These are phyloP conservation scores for Rubus idaeus DNA, from an alignment of 306 rosid species.

Conservation along the genomic window DNA sequence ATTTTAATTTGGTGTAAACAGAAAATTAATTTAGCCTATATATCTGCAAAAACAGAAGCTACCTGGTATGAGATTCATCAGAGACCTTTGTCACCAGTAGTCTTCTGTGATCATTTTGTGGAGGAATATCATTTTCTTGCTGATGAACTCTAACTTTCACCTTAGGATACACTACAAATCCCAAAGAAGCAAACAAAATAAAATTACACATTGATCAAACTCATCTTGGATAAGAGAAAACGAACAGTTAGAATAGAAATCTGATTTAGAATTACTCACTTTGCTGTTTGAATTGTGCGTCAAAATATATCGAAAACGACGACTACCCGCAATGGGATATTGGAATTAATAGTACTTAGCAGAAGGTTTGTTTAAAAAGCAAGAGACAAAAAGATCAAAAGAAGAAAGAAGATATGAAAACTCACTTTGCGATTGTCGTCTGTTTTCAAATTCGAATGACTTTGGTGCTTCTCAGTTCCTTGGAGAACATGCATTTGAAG, in stretches of 20 bases:
- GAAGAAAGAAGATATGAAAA: background rate
- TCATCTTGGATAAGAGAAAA: no score
- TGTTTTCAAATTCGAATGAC: constrained; percentile 28
- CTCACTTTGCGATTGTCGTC: constrained; percentile 1
- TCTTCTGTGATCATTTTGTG: constrained; percentile 25
- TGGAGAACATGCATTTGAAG: constrained; percentile 1
- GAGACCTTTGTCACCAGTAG: constrained; percentile 16
- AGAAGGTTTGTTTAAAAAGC: background rate
- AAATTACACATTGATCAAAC: background rate
- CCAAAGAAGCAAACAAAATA: background rate
- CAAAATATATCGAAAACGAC: background rate
- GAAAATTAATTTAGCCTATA: background rate
- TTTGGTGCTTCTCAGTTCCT: background rate
- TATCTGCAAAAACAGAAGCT: background rate
- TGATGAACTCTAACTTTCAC: constrained; percentile 44
- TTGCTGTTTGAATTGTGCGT: background rate
- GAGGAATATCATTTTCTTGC: constrained; percentile 32
- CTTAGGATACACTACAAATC: constrained; percentile 51
- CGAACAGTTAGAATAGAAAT: background rate
- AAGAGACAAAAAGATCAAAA: background rate
- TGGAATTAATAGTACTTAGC: background rate
- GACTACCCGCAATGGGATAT: background rate
- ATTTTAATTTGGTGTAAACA: background rate
- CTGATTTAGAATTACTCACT: constrained; percentile 14
- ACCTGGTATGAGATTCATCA: constrained; percentile 22